Base-by-base conservation (phyloP, 805 yeast genomes). In the Zygosaccharomyces bailii region DNA sequence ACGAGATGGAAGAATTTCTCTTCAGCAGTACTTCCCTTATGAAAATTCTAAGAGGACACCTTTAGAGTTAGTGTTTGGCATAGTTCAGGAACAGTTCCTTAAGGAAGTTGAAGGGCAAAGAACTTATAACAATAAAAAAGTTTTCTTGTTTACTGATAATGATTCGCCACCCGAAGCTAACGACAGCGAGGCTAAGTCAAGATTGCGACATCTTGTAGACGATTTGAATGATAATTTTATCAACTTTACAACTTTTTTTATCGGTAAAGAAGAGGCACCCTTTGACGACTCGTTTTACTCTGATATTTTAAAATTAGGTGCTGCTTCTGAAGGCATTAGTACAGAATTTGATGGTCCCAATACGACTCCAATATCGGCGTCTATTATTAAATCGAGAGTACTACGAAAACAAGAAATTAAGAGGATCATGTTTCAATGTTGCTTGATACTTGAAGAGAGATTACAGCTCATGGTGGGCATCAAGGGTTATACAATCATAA, bases 91-190 rank as follows among this genome's bases (percentile, higher is more conserved):
- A 42, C 82, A 80, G 46, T 80, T 84, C 49, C 56, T 67, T 11
- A 59, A 68, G 29, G 60, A 63, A 4, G 68, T 68, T 13, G 60
- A 61, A 10, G 66, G 57, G 27, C 76, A 73, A 32, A 69, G 66
- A 41, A 58, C 60, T 18, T 82, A 73, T 59, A 77, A 78, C 39
- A 73, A 72, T 34, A 78, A 76, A 51, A 80, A 84, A 54, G 65
- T 86, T 2, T 75, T 87, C 51, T 66, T 88, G 57, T 78, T 89
- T 56, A 86, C 96, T 0, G 84, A 82, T 58, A 80, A 83, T 59
- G 93, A 84, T 52, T 65, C 64, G 36, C 97, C 96, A 0, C 74
- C 67, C 50, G 69, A 70, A 42, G 67, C 68, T 5, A 54, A 67
- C 5, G 68, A 72, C 11, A 45, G 55, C 2, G 68, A 59, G 5